These are phyloP conservation scores for Apiospora saccharicola DNA, from an alignment of 2,329 filamentous ascomycete genomes.

Conservation along the genomic window DNA sequence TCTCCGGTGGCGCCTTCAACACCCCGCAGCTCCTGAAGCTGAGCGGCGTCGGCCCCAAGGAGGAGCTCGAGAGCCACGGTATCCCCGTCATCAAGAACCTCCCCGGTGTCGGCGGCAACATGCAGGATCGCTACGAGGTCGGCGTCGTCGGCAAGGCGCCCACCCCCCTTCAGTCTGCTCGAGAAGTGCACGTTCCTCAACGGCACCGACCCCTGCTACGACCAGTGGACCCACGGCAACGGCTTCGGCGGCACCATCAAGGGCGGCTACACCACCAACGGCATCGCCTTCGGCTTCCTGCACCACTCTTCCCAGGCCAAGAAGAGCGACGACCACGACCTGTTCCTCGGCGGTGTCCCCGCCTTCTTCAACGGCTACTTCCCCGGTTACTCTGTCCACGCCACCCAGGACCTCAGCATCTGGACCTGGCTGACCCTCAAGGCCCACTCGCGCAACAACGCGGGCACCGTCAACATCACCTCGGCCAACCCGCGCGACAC, in stretches of 20 bases:
- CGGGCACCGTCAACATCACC: slow-evolving; percentile 58
- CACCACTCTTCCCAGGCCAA: slow-evolving; percentile 33
- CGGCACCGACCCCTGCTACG: slow-evolving; percentile 35
- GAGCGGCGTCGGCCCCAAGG: slow-evolving; percentile 50
- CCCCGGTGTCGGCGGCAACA: slow-evolving; percentile 63
- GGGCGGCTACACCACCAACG: slow-evolving; percentile 40
- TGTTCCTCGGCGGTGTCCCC: slow-evolving; percentile 63
- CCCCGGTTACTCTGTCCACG: slow-evolving; percentile 58
- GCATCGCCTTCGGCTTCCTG: slow-evolving; percentile 38
- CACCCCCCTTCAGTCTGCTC: slow-evolving; percentile 42
- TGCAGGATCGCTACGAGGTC: slow-evolving; percentile 62
- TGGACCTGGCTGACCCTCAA: slow-evolving; percentile 58
- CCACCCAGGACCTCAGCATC: slow-evolving; percentile 50
- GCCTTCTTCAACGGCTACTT: slow-evolving; percentile 64
- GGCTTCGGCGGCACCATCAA: slow-evolving; percentile 27
- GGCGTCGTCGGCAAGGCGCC: slow-evolving; percentile 50
- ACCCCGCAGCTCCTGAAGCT: slow-evolving; percentile 59
- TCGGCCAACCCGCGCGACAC: slow-evolving; percentile 42
- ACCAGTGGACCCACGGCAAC: slow-evolving; percentile 31
- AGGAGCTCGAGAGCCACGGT: slow-evolving; percentile 45
- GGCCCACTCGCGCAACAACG: slow-evolving; percentile 51
- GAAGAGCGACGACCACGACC: slow-evolving; percentile 46
- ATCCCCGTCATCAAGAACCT: slow-evolving; percentile 55
- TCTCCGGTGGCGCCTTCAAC: slow-evolving; percentile 60
- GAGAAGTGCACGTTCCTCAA: slow-evolving; percentile 40